A percentile compares a stretch with the other conserved stretches of the same genome.
phyloP scores from a whole-genome alignment of 805 yeast genomes.

The Lipomyces sp. region DNA sequence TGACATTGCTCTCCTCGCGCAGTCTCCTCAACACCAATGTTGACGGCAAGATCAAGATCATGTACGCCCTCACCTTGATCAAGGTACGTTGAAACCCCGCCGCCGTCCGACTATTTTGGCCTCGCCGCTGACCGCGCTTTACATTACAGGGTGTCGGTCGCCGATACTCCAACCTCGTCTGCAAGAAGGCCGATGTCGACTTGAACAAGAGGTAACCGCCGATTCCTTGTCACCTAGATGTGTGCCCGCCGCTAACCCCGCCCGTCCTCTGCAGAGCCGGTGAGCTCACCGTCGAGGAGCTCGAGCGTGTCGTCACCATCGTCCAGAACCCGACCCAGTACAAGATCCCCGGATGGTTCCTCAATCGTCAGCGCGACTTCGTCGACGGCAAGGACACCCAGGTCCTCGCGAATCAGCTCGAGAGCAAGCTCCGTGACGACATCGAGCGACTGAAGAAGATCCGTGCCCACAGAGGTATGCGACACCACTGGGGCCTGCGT shows the following conservation, averaged over 20 bases:
- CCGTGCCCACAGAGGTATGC: conserved; percentile 99
- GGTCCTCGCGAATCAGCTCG: conserved; percentile 97
- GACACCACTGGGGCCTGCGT: conserved; percentile 99
- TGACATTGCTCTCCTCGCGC: background rate
- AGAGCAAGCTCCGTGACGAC: conserved; percentile 99
- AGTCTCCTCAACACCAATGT: conserved; percentile 99
- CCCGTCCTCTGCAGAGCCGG: conserved; percentile 81
- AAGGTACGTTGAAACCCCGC: conserved; percentile 10
- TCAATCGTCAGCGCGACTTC: conserved; percentile 98
- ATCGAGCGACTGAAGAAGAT: conserved; percentile 99
- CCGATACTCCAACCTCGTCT: conserved; percentile 99
- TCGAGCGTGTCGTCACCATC: conserved; percentile 99
- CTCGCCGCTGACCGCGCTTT: too few relatives aligned
- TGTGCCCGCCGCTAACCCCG: too few relatives aligned
- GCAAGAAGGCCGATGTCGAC: conserved; percentile 99
- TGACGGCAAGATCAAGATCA: conserved; percentile 99
- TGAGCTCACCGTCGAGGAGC: conserved; percentile 99
- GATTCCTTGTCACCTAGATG: background rate
- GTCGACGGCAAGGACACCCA: conserved; percentile 99
- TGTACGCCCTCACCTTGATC: conserved; percentile 99
- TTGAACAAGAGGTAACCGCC: conserved; percentile 70
- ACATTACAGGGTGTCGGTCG: conserved; percentile 95
- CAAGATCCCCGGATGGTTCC: conserved; percentile 99
- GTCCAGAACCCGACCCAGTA: conserved; percentile 99
- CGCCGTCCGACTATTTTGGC: too few relatives aligned